These are phyloP conservation scores for Botrytis paeoniae DNA, from an alignment of 2,329 filamentous ascomycete genomes.

Conservation along the genomic window DNA sequence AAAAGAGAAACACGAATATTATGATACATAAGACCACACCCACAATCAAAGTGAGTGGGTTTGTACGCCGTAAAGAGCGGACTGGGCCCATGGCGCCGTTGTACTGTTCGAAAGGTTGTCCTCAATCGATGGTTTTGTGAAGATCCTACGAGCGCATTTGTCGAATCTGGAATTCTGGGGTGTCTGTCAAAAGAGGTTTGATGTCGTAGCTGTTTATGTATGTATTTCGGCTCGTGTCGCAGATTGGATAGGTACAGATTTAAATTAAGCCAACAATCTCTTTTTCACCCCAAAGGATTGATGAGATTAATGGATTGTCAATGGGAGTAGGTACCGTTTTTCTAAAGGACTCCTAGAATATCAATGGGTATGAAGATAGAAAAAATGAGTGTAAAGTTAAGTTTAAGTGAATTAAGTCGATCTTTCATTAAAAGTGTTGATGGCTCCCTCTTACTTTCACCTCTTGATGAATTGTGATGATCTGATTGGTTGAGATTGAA, in stretches of 20 bases:
- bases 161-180: conserved; percentile 12
- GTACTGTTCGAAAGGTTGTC: conserved; percentile 29
- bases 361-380: neutral
- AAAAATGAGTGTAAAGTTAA: conserved; percentile 10
- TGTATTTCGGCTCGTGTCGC: conserved; percentile 7
- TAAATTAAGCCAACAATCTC: conserved; percentile 2
- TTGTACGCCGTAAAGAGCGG: conserved; percentile 74
- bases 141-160: conserved; percentile 27
- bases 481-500: neutral
- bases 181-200: neutral
- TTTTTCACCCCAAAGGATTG: neutral
- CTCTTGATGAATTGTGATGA: neutral
- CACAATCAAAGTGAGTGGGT: conserved; percentile 70
- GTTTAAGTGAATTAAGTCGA: neutral
- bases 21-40: conserved; percentile 70
- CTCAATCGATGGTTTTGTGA: conserved; percentile 30
- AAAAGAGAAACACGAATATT: conserved; percentile 63
- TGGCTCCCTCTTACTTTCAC: neutral
- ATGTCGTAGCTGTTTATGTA: neutral
- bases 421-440: neutral
- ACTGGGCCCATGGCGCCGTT: conserved; percentile 53
- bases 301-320: neutral
- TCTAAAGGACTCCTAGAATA: neutral
- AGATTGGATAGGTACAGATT: neutral
- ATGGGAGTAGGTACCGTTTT: neutral